A percentile compares a stretch with the other conserved stretches of the same genome.
These are phyloP conservation scores for Russula sp. DNA, from an alignment of 768 basidiomycete genomes.

Conservation along the genomic window DNA sequence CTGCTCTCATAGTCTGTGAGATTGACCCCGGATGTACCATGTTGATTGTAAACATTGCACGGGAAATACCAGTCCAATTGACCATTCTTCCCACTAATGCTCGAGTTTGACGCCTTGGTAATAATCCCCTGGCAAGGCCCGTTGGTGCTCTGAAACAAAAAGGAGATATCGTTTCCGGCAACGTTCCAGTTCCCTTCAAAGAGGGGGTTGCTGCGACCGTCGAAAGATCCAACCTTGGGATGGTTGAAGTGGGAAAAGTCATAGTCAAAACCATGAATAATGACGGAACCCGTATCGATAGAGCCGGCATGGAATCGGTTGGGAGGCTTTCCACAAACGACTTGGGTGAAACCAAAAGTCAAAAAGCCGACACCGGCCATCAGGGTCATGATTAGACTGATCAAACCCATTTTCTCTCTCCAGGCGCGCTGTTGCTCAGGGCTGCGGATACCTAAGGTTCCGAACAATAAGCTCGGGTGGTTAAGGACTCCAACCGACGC, in stretches of 20 bases:
- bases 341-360: conserved; percentile 95
- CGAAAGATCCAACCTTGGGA: conserved; percentile 66
- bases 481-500: background rate
- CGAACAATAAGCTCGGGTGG: background rate
- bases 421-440: conserved; percentile 95
- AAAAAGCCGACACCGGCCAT: conserved; percentile 97
- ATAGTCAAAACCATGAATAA: conserved; percentile 93
- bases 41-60: conserved; percentile 85
- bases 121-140: conserved; percentile 76
- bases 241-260: conserved; percentile 86
- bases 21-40: conserved; percentile 55
- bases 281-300: conserved; percentile 72
- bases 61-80: conserved; percentile 94
- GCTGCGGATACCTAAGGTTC: conserved; percentile 64
- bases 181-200: conserved; percentile 69
- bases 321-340: conserved; percentile 85
- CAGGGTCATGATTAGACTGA: conserved; percentile 68
- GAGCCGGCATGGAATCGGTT: conserved; percentile 77
- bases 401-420: conserved; percentile 96
- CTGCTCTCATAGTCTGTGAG: conserved; percentile 56
- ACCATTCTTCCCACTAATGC: conserved; percentile 57
- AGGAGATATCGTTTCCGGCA: conserved; percentile 85
- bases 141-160: conserved; percentile 92
- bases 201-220: conserved; percentile 79
- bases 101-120: conserved; percentile 60